phyloP scores from a whole-genome alignment of 2,329 filamentous ascomycete species.

The Juglanconis sp. region DNA sequence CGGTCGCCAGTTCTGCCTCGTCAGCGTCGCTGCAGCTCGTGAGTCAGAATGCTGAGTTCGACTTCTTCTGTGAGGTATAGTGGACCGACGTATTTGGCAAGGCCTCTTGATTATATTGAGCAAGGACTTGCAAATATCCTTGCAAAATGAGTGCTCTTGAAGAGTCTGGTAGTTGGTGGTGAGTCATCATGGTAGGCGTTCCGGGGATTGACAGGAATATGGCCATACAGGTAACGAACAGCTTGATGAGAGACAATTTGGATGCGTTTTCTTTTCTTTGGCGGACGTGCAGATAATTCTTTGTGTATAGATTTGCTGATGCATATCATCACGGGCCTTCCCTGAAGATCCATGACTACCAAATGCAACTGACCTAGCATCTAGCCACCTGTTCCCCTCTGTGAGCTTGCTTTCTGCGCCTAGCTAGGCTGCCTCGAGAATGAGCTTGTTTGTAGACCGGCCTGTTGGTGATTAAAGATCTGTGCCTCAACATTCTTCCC shows the following conservation, averaged over 20 bases:
- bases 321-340: background rate
- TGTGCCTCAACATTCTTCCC: no score
- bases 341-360: no score
- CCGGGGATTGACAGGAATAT: background rate
- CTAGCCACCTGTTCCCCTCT: no score
- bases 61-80: slow-evolving; percentile 38
- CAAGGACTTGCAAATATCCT: background rate
- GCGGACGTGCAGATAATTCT: background rate
- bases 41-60: slow-evolving; percentile 40
- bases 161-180: background rate
- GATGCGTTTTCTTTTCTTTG: background rate
- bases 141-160: background rate
- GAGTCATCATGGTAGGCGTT: background rate
- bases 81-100: background rate
- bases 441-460: no score
- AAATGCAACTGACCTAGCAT: no score
- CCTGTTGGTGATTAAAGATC: no score
- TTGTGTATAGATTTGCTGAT: background rate
- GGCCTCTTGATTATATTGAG: background rate
- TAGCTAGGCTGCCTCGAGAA: no score
- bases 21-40: slow-evolving; percentile 32
- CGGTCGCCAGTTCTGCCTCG: slow-evolving; percentile 28
- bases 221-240: no score
- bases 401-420: no score
- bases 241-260: background rate